Evolutionary conservation across 2,329 filamentous ascomycete species (phyloP).

Genomic region (Onygenales sp.): DNA sequence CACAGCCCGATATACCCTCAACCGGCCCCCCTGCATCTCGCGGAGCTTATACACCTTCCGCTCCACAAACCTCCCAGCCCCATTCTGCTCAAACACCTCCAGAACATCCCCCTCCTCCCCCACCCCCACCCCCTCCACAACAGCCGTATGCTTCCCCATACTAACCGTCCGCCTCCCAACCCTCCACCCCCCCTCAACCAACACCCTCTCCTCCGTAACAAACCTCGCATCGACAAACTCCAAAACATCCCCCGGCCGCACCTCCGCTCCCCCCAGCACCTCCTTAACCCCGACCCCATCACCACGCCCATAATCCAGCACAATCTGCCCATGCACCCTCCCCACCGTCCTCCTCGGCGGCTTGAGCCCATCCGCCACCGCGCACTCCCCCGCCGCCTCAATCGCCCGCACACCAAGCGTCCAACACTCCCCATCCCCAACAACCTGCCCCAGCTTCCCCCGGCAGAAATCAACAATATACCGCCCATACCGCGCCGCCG

Average conservation of each 20-base stretch:
- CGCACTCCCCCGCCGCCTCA: constrained; percentile 15
- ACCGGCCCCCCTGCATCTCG: background rate
- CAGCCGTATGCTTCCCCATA: background rate
- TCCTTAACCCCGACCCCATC: constrained; percentile 12
- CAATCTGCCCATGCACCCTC: constrained; percentile 20
- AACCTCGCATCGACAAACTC: constrained; percentile 21
- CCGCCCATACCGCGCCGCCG: constrained; percentile 18
- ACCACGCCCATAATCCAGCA: constrained; percentile 14
- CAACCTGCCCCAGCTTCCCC: constrained; percentile 18
- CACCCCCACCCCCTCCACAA: background rate
- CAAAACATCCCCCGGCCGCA: constrained; percentile 24
- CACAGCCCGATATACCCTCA: background rate
- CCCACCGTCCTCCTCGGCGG: constrained; percentile 22
- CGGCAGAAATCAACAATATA: constrained; percentile 23
- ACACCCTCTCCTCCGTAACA: constrained; percentile 3
- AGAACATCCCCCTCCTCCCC: background rate
- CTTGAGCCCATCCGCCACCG: constrained; percentile 15
- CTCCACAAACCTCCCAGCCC: background rate
- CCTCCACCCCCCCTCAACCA: constrained; percentile 12
- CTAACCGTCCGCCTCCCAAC: background rate
- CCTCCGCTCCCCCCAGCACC: constrained; percentile 16
- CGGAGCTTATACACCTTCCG: background rate
- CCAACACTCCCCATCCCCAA: constrained; percentile 32
- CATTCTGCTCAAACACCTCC: constrained; percentile 1
- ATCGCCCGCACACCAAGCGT: constrained; percentile 24